Conservation (phyloP, 2,329 filamentous ascomycete species). For the Fusarium citri region DNA sequence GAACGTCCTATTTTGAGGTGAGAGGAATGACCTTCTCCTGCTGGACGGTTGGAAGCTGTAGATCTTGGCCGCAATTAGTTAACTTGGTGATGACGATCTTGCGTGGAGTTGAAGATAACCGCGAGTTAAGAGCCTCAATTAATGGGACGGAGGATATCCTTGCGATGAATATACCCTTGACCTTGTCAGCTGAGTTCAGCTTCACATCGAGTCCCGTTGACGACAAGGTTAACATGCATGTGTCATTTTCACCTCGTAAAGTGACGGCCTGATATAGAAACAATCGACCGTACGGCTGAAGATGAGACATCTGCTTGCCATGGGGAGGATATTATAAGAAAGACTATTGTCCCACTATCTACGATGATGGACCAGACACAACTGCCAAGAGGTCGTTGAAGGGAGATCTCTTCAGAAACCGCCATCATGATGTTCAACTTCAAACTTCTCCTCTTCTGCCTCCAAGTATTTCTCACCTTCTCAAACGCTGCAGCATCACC, state of each 20-base stretch:
- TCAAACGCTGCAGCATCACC: slow-evolving; percentile 1
- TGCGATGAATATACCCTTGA: background rate
- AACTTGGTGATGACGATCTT: background rate
- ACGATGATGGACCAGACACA: background rate
- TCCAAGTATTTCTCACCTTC: background rate
- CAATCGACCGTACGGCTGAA: background rate
- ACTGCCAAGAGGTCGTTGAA: background rate
- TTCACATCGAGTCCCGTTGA: background rate
- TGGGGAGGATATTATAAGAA: background rate
- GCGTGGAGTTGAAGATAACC: background rate
- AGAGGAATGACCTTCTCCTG: background rate
- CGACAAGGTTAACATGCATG: slow-evolving; percentile 2
- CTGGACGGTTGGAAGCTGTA: background rate
- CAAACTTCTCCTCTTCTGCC: slow-evolving; percentile 14
- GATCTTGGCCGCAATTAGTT: background rate
- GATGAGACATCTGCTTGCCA: background rate
- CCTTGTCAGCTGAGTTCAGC: background rate
- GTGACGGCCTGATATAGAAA: background rate
- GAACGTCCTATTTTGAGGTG: background rate
- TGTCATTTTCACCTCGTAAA: slow-evolving; percentile 29
- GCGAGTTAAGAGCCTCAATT: background rate
- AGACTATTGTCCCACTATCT: background rate
- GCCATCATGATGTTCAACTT: background rate
- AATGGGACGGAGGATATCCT: background rate
- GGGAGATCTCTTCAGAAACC: background rate